phyloP scores from a whole-genome alignment of 441 rosid genomes.

The Adansonia rubrostipa region DNA sequence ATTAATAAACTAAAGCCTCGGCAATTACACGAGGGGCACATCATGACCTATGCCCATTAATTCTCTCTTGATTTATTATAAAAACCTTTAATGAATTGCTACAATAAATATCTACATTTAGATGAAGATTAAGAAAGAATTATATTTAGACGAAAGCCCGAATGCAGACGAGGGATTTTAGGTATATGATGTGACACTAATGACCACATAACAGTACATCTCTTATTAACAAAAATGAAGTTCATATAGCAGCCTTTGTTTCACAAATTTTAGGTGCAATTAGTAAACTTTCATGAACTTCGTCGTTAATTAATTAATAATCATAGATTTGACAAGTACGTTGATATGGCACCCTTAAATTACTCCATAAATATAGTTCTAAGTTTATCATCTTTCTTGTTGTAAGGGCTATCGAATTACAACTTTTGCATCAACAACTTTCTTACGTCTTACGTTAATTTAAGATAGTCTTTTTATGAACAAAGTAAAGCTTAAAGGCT shows the following conservation, averaged over 20 bases:
- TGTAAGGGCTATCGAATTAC: neutral
- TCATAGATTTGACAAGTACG: neutral
- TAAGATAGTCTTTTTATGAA: neutral
- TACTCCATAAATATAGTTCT: neutral
- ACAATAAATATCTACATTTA: too few relatives aligned
- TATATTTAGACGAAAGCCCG: neutral
- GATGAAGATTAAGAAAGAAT: neutral
- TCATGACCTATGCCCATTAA: too few relatives aligned
- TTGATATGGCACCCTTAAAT: neutral
- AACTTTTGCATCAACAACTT: too few relatives aligned
- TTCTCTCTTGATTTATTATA: too few relatives aligned
- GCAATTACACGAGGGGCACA: too few relatives aligned
- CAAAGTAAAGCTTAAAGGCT: neutral
- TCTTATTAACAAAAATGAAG: too few relatives aligned
- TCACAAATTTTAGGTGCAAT: constrained; percentile 24
- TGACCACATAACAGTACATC: neutral
- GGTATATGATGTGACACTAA: neutral
- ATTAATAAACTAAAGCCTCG: too few relatives aligned
- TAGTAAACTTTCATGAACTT: constrained; percentile 26
- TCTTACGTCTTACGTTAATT: too few relatives aligned
- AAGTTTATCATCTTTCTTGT: neutral
- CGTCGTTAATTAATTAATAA: constrained; percentile 16
- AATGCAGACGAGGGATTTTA: neutral
- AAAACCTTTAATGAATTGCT: too few relatives aligned
- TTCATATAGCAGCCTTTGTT: too few relatives aligned